Evolutionary conservation across 805 yeast genomes (phyloP).

Genomic region (Kodamaea laetipori): DNA sequence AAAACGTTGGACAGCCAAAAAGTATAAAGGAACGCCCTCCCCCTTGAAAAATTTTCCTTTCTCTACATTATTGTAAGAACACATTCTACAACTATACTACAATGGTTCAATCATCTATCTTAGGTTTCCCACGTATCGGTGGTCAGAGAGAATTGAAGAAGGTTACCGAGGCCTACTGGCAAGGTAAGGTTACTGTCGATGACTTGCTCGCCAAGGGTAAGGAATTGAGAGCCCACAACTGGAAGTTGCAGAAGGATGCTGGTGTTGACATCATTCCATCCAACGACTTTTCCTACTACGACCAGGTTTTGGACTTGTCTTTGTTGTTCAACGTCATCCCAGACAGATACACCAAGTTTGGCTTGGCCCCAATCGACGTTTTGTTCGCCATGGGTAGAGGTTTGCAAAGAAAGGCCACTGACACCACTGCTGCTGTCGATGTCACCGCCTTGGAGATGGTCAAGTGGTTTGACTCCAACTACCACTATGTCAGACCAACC

Average conservation of each 20-base stretch:
- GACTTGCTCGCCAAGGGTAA: slow-evolving; percentile 91
- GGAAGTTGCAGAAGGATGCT: slow-evolving; percentile 96
- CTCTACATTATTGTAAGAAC: slow-evolving; percentile 9
- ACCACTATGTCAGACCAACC: slow-evolving; percentile 99
- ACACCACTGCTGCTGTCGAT: slow-evolving; percentile 84
- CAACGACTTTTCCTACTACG: slow-evolving; percentile 97
- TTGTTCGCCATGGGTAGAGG: slow-evolving; percentile 99
- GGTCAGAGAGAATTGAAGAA: slow-evolving; percentile 99
- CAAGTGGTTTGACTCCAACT: slow-evolving; percentile 99
- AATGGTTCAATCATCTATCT: slow-evolving; percentile 96
- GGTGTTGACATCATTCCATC: slow-evolving; percentile 98
- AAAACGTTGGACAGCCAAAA: slow-evolving; percentile 1
- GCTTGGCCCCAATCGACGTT: slow-evolving; percentile 86
- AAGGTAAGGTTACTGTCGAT: slow-evolving; percentile 85
- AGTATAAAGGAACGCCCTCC: slow-evolving; percentile 6
- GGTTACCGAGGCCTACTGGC: slow-evolving; percentile 99
- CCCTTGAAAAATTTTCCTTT: slow-evolving; percentile 2
- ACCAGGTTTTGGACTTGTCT: slow-evolving; percentile 92
- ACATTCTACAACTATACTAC: slow-evolving; percentile 19
- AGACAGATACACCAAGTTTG: slow-evolving; percentile 92
- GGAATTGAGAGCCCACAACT: slow-evolving; percentile 92
- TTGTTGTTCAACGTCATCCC: slow-evolving; percentile 94
- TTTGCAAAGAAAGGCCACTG: slow-evolving; percentile 95
- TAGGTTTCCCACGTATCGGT: slow-evolving; percentile 99
- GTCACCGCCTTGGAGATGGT: slow-evolving; percentile 99